Percentiles rank a stretch among this genome's conserved stretches.
Conservation (phyloP, 805 yeast genomes). For the Nakazawaea populi region DNA sequence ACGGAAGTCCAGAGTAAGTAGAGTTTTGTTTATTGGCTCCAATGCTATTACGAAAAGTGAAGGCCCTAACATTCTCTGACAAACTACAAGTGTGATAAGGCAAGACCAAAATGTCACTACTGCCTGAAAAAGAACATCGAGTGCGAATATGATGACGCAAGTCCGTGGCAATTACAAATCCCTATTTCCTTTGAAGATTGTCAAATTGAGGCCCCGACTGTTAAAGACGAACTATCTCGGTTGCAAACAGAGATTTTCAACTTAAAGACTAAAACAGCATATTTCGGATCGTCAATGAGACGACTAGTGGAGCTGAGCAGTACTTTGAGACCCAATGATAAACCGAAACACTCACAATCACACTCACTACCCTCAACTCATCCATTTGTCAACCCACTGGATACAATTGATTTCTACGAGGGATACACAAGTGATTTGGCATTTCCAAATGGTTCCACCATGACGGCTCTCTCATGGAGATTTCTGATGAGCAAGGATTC, state of each 20-base stretch:
- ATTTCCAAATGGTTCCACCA: constrained; percentile 23
- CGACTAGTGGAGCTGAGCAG: neutral
- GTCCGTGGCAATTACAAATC: neutral
- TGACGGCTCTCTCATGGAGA: constrained; percentile 39
- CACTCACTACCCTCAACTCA: constrained; percentile 1
- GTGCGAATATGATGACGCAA: constrained; percentile 25
- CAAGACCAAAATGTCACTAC: constrained; percentile 25
- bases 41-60: too few relatives aligned
- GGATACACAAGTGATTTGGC: neutral
- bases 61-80: too few relatives aligned
- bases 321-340: neutral
- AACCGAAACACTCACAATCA: neutral
- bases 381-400: constrained; percentile 1
- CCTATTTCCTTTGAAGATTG: too few relatives aligned
- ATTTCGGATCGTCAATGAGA: too few relatives aligned
- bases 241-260: too few relatives aligned
- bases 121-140: constrained; percentile 22
- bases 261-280: too few relatives aligned
- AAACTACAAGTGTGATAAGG: constrained; percentile 24
- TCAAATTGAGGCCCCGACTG: too few relatives aligned
- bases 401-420: constrained; percentile 4
- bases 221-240: too few relatives aligned
- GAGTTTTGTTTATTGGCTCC: neutral
- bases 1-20: constrained; percentile 33
- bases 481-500: constrained; percentile 45